Conservation (phyloP, 148 eudicot species). For the Bassia scoparia region DNA sequence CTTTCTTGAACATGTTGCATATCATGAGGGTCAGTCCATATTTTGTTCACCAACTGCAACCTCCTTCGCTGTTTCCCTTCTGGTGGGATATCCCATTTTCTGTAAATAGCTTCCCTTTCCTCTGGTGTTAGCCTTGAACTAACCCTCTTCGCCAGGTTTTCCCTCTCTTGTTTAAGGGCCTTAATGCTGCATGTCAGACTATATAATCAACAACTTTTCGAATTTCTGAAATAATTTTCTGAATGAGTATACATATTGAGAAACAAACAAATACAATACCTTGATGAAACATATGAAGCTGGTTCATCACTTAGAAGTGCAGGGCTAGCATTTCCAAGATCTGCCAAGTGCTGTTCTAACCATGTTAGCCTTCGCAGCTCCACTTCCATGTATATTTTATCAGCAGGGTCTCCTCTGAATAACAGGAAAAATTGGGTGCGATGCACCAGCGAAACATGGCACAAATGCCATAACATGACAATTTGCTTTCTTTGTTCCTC, state of each 20-base stretch:
- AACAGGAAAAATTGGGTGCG: constrained; percentile 82
- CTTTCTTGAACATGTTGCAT: constrained; percentile 88
- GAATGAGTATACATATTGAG: not conserved
- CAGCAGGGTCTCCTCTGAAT: constrained; percentile 85
- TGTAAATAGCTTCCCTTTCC: constrained; percentile 73
- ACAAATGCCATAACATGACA: constrained; percentile 92
- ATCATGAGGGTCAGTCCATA: constrained; percentile 90
- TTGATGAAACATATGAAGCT: constrained; percentile 68
- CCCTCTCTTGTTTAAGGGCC: constrained; percentile 93
- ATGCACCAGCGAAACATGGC: constrained; percentile 89
- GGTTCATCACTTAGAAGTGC: constrained; percentile 95
- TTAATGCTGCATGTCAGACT: constrained; percentile 50
- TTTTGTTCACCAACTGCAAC: constrained; percentile 75
- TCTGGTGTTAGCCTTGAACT: constrained; percentile 68
- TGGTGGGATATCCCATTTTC: constrained; percentile 87
- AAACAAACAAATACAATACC: constrained; percentile 30
- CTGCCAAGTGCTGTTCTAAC: constrained; percentile 93
- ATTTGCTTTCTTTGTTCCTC: constrained; percentile 80
- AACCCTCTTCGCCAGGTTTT: constrained; percentile 85
- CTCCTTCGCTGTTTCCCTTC: constrained; percentile 84
- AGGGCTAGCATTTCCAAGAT: constrained; percentile 97
- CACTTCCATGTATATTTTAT: constrained; percentile 91
- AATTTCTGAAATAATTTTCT: not conserved
- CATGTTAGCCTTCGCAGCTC: constrained; percentile 90
- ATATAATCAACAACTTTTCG: not conserved